Conservation (phyloP, 2,329 filamentous ascomycete species). For the Alternaria arborescens region DNA sequence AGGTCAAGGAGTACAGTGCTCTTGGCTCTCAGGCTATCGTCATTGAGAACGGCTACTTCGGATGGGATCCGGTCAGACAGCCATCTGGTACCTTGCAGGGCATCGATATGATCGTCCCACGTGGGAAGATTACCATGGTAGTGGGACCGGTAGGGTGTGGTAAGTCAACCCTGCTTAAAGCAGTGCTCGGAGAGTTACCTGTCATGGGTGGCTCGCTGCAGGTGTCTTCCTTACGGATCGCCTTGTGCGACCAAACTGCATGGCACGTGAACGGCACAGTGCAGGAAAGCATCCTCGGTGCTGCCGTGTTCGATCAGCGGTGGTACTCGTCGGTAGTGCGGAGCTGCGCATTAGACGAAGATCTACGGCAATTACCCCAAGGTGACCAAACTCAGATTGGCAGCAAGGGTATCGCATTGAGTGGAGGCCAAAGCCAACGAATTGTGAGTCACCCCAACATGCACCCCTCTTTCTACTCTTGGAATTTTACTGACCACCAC, state of each 20-base stretch:
- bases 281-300: conserved; percentile 49
- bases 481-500: conserved; percentile 17
- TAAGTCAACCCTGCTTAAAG: conserved; percentile 59
- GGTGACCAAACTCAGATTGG: conserved; percentile 58
- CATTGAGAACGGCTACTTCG: conserved; percentile 58
- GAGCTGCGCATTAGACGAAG: conserved; percentile 47
- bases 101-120: conserved; percentile 53
- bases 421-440: conserved; percentile 63
- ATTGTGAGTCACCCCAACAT: conserved; percentile 48
- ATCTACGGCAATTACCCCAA: conserved; percentile 43
- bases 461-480: conserved; percentile 22
- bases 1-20: conserved; percentile 30
- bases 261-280: conserved; percentile 52
- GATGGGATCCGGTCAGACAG: conserved; percentile 56
- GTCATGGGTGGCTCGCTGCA: conserved; percentile 43
- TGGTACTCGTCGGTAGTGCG: conserved; percentile 50
- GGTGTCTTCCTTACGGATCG: conserved; percentile 43
- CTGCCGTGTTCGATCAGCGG: conserved; percentile 46
- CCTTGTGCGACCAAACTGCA: conserved; percentile 50
- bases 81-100: conserved; percentile 50
- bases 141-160: conserved; percentile 63
- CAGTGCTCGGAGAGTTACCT: conserved; percentile 45
- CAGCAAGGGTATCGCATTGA: conserved; percentile 61
- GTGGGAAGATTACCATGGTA: conserved; percentile 58
- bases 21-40: conserved; percentile 44